Percentiles rank a stretch among this genome's conserved stretches.
These are phyloP conservation scores for Candida germanica DNA, from an alignment of 805 yeast species.

Conservation along the genomic window DNA sequence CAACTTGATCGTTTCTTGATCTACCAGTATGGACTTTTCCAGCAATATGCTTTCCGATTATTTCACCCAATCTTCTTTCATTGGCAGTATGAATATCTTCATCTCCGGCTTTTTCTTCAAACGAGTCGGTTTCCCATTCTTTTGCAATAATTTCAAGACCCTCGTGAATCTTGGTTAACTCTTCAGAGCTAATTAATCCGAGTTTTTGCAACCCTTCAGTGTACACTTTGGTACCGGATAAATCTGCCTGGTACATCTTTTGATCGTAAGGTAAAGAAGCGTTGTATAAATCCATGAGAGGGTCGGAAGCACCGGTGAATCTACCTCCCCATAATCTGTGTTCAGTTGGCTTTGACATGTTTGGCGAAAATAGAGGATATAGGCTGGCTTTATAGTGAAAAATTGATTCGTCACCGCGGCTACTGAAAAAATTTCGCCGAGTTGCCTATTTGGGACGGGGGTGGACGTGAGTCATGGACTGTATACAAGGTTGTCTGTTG, in stretches of 20 bases:
- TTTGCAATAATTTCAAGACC: conserved; percentile 69
- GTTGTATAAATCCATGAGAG: conserved; percentile 94
- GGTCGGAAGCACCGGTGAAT: conserved; percentile 95
- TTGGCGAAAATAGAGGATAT: not conserved
- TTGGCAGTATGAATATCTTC: conserved; percentile 99
- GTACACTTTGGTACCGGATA: conserved; percentile 91
- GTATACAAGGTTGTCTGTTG: too few relatives aligned
- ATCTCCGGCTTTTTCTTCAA: conserved; percentile 81
- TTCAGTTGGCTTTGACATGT: conserved; percentile 50
- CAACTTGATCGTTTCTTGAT: conserved; percentile 97
- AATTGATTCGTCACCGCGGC: conserved; percentile 13
- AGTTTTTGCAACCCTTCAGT: conserved; percentile 81
- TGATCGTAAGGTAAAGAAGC: conserved; percentile 96
- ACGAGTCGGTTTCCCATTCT: conserved; percentile 76
- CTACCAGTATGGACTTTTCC: conserved; percentile 99
- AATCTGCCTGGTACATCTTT: conserved; percentile 90
- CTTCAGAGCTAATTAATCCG: conserved; percentile 69
- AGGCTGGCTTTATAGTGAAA: not conserved
- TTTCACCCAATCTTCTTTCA: conserved; percentile 95
- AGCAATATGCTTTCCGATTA: conserved; percentile 88
- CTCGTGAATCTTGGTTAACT: conserved; percentile 73
- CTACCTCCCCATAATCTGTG: conserved; percentile 96
- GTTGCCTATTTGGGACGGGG: conserved; percentile 3
- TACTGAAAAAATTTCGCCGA: conserved; percentile 4
- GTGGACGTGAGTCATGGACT: too few relatives aligned